A percentile compares a stretch with the other conserved stretches of the same genome.
phyloP scores from a whole-genome alignment of 2,329 filamentous ascomycete species.

The Aurifilum marmelostoma region DNA sequence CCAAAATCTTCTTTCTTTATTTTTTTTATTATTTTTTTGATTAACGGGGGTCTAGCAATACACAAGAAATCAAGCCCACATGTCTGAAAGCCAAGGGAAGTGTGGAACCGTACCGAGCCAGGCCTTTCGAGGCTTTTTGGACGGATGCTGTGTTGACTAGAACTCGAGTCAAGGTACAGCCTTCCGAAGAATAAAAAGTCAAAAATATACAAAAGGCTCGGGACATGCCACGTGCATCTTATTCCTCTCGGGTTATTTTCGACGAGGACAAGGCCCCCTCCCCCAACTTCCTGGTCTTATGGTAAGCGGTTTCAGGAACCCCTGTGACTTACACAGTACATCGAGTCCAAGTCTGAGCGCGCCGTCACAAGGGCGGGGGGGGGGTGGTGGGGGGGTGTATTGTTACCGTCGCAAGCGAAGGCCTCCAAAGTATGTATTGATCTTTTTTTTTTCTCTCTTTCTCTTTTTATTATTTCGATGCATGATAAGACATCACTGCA shows the following conservation, averaged over 20 bases:
- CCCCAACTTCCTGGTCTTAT: background rate
- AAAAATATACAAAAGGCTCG: too few relatives aligned
- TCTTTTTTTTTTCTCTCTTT: background rate
- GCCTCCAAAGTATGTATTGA: background rate
- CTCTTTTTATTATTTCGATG: too few relatives aligned
- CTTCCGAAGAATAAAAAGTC: background rate
- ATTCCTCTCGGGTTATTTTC: background rate
- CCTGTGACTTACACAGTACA: background rate
- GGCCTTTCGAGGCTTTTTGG: background rate
- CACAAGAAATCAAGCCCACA: too few relatives aligned
- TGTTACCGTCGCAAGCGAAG: background rate
- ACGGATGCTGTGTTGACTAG: background rate
- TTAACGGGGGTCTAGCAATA: too few relatives aligned
- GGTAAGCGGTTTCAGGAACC: slow-evolving; percentile 6
- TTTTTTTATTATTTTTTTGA: too few relatives aligned
- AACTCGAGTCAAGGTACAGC: background rate
- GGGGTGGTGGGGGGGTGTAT: background rate
- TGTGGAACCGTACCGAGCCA: background rate
- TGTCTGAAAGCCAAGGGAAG: background rate
- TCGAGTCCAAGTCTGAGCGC: background rate
- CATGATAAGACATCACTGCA: background rate
- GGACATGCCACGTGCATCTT: slow-evolving; percentile 11
- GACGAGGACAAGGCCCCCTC: background rate
- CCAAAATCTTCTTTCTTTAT: too few relatives aligned
- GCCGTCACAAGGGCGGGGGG: background rate